These are phyloP conservation scores for Gaillardinia entomophila DNA, from an alignment of 805 yeast species.

Conservation along the genomic window DNA sequence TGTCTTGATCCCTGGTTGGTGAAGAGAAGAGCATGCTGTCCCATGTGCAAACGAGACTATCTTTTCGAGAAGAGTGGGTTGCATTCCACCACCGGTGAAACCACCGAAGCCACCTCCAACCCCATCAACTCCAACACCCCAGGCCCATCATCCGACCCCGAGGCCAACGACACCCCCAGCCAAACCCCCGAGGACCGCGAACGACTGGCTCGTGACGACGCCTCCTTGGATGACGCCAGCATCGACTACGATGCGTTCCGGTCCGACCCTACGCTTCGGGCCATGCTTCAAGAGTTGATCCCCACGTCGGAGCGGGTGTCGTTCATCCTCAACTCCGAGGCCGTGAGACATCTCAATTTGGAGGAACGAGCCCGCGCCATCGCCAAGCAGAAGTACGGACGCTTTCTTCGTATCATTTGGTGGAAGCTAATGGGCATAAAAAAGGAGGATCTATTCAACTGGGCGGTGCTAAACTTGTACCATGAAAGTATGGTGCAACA, in stretches of 20 bases:
- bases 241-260: constrained; percentile 29
- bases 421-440: constrained; percentile 57
- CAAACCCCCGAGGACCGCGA: constrained; percentile 7
- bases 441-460: constrained; percentile 42
- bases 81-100: neutral
- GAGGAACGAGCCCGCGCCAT: constrained; percentile 40
- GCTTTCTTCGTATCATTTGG: constrained; percentile 29
- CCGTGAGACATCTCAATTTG: constrained; percentile 27
- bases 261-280: constrained; percentile 30
- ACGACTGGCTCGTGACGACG: constrained; percentile 7
- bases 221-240: constrained; percentile 1
- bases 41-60: constrained; percentile 73
- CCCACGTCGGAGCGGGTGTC: constrained; percentile 39
- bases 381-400: constrained; percentile 29
- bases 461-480: constrained; percentile 40
- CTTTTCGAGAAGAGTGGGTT: constrained; percentile 32
- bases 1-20: constrained; percentile 83
- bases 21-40: constrained; percentile 72
- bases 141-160: neutral
- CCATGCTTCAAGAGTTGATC: constrained; percentile 32
- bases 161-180: neutral
- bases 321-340: constrained; percentile 32
- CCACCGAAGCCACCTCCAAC: neutral
- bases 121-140: neutral
- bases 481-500: too few relatives aligned